phyloP scores from a whole-genome alignment of 306 rosid species.

The Quercus bicolor region DNA sequence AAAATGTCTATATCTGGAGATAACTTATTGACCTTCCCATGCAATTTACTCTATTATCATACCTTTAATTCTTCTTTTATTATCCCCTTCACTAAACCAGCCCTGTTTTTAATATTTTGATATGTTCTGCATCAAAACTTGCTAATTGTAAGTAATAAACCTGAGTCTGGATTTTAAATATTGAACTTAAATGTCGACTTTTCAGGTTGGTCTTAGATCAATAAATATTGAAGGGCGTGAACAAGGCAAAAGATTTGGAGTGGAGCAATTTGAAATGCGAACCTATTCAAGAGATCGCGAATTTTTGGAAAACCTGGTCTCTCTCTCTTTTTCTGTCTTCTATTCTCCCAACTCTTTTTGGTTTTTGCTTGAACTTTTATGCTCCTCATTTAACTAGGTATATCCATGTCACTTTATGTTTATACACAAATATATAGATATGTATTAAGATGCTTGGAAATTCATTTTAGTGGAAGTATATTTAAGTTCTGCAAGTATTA shows the following conservation, averaged over 20 bases:
- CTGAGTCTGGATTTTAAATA: background rate
- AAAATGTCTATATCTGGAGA: background rate
- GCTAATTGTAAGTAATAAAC: background rate
- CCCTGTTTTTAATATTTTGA: conserved; percentile 1
- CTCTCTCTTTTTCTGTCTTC: background rate
- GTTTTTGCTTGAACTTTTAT: background rate
- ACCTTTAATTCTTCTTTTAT: conserved; percentile 8
- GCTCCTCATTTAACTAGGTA: background rate
- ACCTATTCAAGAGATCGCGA: conserved; percentile 73
- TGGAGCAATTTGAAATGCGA: conserved; percentile 93
- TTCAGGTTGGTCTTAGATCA: conserved; percentile 91
- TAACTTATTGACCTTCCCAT: background rate
- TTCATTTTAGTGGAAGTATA: too few species aligned
- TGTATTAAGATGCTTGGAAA: too few species aligned
- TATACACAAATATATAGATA: background rate
- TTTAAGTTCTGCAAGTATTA: too few species aligned
- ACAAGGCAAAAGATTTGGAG: conserved; percentile 85
- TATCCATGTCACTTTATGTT: background rate
- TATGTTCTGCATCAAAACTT: background rate
- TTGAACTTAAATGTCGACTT: conserved; percentile 19
- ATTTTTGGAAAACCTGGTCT: conserved; percentile 77
- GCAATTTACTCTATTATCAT: conserved; percentile 3
- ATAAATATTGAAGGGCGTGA: conserved; percentile 80
- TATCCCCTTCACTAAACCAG: background rate
- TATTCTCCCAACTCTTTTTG: background rate